Evolutionary conservation across 495 filamentous ascomycete genomes (phyloP).

Genomic region (Penicillium diatomitis): DNA sequence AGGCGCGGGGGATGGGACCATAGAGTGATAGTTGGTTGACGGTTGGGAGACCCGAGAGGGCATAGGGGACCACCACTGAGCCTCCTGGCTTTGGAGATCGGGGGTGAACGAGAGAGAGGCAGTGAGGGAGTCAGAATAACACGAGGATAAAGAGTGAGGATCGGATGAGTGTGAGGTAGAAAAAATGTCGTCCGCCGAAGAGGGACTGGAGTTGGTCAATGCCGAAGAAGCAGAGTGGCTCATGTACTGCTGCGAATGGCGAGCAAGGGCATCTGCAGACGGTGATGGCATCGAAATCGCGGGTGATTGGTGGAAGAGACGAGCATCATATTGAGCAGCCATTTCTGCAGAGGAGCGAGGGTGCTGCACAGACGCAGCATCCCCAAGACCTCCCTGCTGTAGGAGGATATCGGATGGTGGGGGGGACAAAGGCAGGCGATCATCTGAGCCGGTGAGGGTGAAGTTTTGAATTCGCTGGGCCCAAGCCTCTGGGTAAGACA

Average conservation of each 20-base stretch:
- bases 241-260: slow-evolving; percentile 31
- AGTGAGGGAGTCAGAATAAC: slow-evolving; percentile 35
- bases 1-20: slow-evolving; percentile 26
- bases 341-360: slow-evolving; percentile 26
- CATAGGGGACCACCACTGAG: slow-evolving; percentile 39
- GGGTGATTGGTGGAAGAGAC: slow-evolving; percentile 28
- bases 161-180: slow-evolving; percentile 38
- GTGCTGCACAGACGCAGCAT: slow-evolving; percentile 13
- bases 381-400: slow-evolving; percentile 28
- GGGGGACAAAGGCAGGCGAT: slow-evolving; percentile 36
- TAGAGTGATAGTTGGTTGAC: slow-evolving; percentile 29
- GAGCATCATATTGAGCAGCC: slow-evolving; percentile 27
- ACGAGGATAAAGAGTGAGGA: slow-evolving; percentile 36
- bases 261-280: slow-evolving; percentile 17
- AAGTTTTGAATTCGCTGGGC: slow-evolving; percentile 35
- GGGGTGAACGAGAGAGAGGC: slow-evolving; percentile 33
- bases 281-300: slow-evolving; percentile 33
- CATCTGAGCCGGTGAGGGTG: slow-evolving; percentile 26
- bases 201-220: slow-evolving; percentile 32
- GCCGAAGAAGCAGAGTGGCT: slow-evolving; percentile 23
- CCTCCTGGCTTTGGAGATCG: slow-evolving; percentile 31
- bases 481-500: slow-evolving; percentile 38
- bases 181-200: slow-evolving; percentile 36
- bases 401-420: slow-evolving; percentile 35
- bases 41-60: slow-evolving; percentile 27